A percentile compares a stretch with the other conserved stretches of the same genome.
Conservation (phyloP, 495 filamentous ascomycete genomes). For the Mytilinidion resinicola region DNA sequence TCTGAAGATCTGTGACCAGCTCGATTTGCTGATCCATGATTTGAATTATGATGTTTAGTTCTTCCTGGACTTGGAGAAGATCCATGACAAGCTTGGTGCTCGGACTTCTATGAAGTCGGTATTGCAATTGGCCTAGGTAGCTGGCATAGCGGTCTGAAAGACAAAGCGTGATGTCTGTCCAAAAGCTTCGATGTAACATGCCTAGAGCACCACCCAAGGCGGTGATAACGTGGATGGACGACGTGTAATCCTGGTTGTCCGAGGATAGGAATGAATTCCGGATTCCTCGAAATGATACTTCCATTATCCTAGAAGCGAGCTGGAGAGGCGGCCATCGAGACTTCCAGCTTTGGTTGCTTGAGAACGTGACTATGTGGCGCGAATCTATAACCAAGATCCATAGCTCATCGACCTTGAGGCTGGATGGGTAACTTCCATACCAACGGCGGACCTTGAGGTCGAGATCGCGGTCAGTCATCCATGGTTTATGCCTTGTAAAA, state of each 20-base stretch:
- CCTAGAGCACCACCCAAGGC: slow-evolving; percentile 35
- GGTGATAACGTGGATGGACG: slow-evolving; percentile 31
- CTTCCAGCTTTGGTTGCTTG: slow-evolving; percentile 40
- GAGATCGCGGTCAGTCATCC: slow-evolving; percentile 34
- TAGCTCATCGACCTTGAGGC: slow-evolving; percentile 38
- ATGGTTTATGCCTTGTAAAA: slow-evolving; percentile 36
- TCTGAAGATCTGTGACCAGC: slow-evolving; percentile 27
- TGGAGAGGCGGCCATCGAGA: slow-evolving; percentile 37
- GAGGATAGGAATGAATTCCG: slow-evolving; percentile 31
- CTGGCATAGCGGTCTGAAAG: slow-evolving; percentile 37
- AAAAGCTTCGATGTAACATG: slow-evolving; percentile 37
- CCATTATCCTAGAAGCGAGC: slow-evolving; percentile 33
- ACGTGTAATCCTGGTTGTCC: slow-evolving; percentile 31
- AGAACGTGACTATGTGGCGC: slow-evolving; percentile 36
- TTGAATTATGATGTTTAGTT: slow-evolving; percentile 37
- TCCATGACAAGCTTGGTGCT: slow-evolving; percentile 40
- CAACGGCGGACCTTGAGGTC: slow-evolving; percentile 38
- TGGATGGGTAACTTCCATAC: slow-evolving; percentile 38
- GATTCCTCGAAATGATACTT: slow-evolving; percentile 37
- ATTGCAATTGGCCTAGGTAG: slow-evolving; percentile 36
- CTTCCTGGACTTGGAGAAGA: slow-evolving; percentile 38
- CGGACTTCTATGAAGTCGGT: slow-evolving; percentile 36
- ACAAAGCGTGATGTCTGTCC: slow-evolving; percentile 35
- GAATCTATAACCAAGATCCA: slow-evolving; percentile 37
- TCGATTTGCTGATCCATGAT: slow-evolving; percentile 40